Base-by-base conservation (phyloP, 2,329 filamentous ascomycete species). In the Lachnellula arida region DNA sequence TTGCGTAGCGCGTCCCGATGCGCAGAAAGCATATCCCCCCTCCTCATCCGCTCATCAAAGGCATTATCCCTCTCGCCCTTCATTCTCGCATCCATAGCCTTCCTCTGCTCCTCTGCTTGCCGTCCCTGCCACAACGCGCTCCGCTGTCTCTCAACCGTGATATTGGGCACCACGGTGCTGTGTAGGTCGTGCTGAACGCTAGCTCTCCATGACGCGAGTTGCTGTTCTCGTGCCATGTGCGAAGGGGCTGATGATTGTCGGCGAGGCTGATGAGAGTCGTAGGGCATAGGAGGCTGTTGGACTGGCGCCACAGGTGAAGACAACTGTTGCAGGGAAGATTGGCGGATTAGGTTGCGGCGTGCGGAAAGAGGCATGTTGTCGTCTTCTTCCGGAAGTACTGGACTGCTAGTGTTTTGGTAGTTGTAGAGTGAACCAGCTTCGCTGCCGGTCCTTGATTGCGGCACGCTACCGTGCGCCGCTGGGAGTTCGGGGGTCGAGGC, bases 1-100 rank as follows among this genome's bases (percentile, higher is more conserved):
- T 79, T 85, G 60, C 88, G 79, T 81, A 97, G 80, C 1, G 87
- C 89, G 60, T 92, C 87, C 19, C 87, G 80, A 70, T 97, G 92
- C 22, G 86, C 80, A 46, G 89, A 87, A 51, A 88, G 76, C 76
- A 96, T 81, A 60, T 88, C 83, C 0, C 86, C 86, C 15, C 82
- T 84, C 53, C 89, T 79, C 88, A 95, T 94, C 61, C 83, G 80
- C 70, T 87, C 83, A 61, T 91, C 87, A 65, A 91, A 85, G 39
- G 79, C 78, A 49, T 80, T 80, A 14, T 89, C 84, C 5, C 78
- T 76, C 53, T 81, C 76, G 60, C 83, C 78, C 61, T 79, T 81
- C 49, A 81, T 81, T 43, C 76, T 73, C 54, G 78, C 77, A 63
- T 84, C 80, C 65, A 79, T 75, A 68, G 79, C 78, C 51, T 78